Percentiles rank a stretch among this genome's conserved stretches.
phyloP scores from a whole-genome alignment of 805 yeast genomes.

The Scheffersomyces lignosus region DNA sequence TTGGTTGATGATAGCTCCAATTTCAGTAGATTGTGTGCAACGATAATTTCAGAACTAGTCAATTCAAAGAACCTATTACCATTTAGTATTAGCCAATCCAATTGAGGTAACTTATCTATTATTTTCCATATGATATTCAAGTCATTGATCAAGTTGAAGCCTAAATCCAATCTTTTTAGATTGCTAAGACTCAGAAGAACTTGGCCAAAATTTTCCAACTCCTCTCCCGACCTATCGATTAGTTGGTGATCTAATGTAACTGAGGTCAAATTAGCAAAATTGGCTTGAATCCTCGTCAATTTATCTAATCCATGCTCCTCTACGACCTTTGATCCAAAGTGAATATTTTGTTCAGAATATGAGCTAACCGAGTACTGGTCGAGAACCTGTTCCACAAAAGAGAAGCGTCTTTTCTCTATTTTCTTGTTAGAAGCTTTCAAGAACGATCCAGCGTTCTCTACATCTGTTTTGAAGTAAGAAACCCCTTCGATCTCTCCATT shows the following conservation, averaged over 20 bases:
- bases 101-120: constrained; percentile 29
- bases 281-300: constrained; percentile 46
- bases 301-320: constrained; percentile 68
- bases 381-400: constrained; percentile 51
- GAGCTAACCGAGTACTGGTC: constrained; percentile 41
- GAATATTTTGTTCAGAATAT: constrained; percentile 26
- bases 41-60: neutral
- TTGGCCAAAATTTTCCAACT: constrained; percentile 16
- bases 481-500: constrained; percentile 58
- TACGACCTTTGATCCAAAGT: constrained; percentile 56
- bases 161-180: constrained; percentile 49
- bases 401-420: constrained; percentile 21
- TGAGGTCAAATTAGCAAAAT: constrained; percentile 44
- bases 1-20: constrained; percentile 29
- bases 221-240: constrained; percentile 23
- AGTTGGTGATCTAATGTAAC: constrained; percentile 50
- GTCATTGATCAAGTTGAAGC: constrained; percentile 54
- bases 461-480: constrained; percentile 49
- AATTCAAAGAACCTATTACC: constrained; percentile 46
- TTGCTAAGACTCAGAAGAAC: constrained; percentile 1
- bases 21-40: constrained; percentile 8
- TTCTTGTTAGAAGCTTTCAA: constrained; percentile 45
- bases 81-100: constrained; percentile 50
- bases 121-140: constrained; percentile 41
- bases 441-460: constrained; percentile 60